These are phyloP conservation scores for Gelatoporia subvermispora DNA, from an alignment of 768 basidiomycete species.

Conservation along the genomic window DNA sequence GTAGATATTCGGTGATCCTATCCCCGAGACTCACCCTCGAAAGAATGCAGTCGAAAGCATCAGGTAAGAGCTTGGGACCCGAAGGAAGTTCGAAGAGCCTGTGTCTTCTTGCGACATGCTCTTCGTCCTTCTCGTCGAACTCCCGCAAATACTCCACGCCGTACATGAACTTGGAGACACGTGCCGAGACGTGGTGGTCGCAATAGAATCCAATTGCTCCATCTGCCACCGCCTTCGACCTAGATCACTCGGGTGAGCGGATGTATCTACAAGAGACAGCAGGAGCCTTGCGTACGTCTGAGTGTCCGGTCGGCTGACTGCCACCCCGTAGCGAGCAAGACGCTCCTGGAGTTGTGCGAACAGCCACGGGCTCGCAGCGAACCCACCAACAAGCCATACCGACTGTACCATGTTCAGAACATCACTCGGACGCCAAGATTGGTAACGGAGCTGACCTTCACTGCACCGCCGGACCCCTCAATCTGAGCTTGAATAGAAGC, in stretches of 20 bases:
- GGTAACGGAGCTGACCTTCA: slow-evolving; percentile 40
- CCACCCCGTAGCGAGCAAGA: slow-evolving; percentile 48
- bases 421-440: slow-evolving; percentile 1
- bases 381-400: slow-evolving; percentile 81
- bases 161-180: slow-evolving; percentile 77
- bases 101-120: slow-evolving; percentile 59
- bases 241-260: slow-evolving; percentile 23
- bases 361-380: slow-evolving; percentile 79
- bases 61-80: slow-evolving; percentile 71
- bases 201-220: slow-evolving; percentile 83
- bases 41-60: slow-evolving; percentile 80
- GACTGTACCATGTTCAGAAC: slow-evolving; percentile 37
- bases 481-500: slow-evolving; percentile 68
- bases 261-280: not conserved
- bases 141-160: slow-evolving; percentile 76
- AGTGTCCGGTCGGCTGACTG: slow-evolving; percentile 71
- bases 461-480: slow-evolving; percentile 59
- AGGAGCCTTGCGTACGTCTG: slow-evolving; percentile 52
- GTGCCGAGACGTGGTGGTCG: slow-evolving; percentile 78
- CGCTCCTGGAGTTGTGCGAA: slow-evolving; percentile 72
- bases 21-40: slow-evolving; percentile 45
- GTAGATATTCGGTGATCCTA: slow-evolving; percentile 4
- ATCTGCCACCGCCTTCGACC: slow-evolving; percentile 82
- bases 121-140: slow-evolving; percentile 57
- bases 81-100: slow-evolving; percentile 72